phyloP scores from a whole-genome alignment of 2,329 filamentous ascomycete species.

The Cordyceps javanica region DNA sequence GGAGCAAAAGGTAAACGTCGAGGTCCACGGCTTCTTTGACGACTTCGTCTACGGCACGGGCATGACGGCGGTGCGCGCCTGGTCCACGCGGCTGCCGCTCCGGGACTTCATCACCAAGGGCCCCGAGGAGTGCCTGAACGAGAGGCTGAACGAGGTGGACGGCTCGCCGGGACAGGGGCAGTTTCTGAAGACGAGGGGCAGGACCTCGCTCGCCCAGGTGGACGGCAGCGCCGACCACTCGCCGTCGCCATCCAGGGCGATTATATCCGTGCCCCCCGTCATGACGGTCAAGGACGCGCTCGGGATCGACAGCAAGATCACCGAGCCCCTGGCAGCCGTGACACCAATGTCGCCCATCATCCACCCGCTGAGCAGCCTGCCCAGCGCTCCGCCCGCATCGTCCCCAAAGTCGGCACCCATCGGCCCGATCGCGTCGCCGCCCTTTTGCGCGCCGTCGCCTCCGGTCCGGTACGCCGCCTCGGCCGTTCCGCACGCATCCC shows the following conservation, averaged over 20 bases:
- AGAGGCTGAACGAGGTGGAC: slow-evolving; percentile 41
- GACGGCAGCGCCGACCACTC: neutral
- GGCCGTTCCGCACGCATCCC: slow-evolving; percentile 25
- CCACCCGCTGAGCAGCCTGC: slow-evolving; percentile 21
- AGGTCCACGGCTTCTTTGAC: slow-evolving; percentile 54
- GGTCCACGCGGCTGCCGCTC: slow-evolving; percentile 45
- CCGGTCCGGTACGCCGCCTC: slow-evolving; percentile 23
- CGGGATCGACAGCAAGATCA: slow-evolving; percentile 25
- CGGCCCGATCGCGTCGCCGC: slow-evolving; percentile 19
- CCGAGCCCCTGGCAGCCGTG: slow-evolving; percentile 8
- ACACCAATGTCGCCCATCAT: slow-evolving; percentile 27
- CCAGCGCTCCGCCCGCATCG: neutral
- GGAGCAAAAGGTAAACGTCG: slow-evolving; percentile 48
- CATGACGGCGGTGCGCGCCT: slow-evolving; percentile 34
- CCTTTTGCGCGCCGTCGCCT: slow-evolving; percentile 21
- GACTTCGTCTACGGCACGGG: slow-evolving; percentile 34
- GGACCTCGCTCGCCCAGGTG: slow-evolving; percentile 20
- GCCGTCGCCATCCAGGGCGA: neutral
- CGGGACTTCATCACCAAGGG: slow-evolving; percentile 50
- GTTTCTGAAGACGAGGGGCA: slow-evolving; percentile 24
- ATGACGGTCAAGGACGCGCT: slow-evolving; percentile 25
- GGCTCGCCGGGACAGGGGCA: slow-evolving; percentile 24
- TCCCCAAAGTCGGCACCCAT: slow-evolving; percentile 23
- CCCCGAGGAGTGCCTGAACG: slow-evolving; percentile 47
- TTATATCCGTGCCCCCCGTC: neutral